Evolutionary conservation across 148 eudicot genomes (phyloP).

Genomic region (Chenopodium album): DNA sequence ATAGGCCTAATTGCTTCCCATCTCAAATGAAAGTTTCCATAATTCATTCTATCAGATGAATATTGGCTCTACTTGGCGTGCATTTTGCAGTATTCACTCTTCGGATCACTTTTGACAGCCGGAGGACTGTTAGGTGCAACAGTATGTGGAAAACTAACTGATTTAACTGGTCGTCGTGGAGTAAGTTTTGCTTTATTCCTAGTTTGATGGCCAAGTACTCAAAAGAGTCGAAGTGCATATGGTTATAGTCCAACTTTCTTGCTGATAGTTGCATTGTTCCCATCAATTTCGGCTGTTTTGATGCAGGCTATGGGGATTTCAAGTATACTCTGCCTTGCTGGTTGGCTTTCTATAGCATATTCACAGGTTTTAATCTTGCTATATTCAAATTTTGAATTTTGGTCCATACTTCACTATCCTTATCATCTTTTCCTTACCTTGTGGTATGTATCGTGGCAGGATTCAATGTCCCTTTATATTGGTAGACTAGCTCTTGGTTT

Average conservation of each 20-base stretch:
- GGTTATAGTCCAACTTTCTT: not conserved
- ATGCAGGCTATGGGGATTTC: constrained; percentile 52
- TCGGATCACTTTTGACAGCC: constrained; percentile 64
- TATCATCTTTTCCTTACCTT: not conserved
- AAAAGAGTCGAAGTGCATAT: not conserved
- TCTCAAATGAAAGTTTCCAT: not conserved
- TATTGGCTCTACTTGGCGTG: not conserved
- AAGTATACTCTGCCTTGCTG: constrained; percentile 33
- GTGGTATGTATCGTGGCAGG: constrained; percentile 23
- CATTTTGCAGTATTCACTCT: constrained; percentile 58
- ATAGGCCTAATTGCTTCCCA: not conserved
- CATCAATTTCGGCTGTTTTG: not conserved
- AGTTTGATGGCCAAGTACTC: not conserved
- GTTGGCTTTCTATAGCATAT: constrained; percentile 48
- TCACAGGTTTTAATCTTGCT: constrained; percentile 35
- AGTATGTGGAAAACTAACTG: constrained; percentile 64
- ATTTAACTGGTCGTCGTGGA: constrained; percentile 58
- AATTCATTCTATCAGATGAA: not conserved
- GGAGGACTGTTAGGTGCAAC: constrained; percentile 79
- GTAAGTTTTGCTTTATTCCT: constrained; percentile 35
- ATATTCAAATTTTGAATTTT: not conserved
- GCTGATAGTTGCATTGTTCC: not conserved
- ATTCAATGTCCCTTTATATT: constrained; percentile 43
- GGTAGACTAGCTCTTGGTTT: constrained; percentile 52
- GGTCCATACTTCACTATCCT: not conserved